phyloP scores from a whole-genome alignment of 2,329 filamentous ascomycete genomes.

The Calonectria ilicicola region DNA sequence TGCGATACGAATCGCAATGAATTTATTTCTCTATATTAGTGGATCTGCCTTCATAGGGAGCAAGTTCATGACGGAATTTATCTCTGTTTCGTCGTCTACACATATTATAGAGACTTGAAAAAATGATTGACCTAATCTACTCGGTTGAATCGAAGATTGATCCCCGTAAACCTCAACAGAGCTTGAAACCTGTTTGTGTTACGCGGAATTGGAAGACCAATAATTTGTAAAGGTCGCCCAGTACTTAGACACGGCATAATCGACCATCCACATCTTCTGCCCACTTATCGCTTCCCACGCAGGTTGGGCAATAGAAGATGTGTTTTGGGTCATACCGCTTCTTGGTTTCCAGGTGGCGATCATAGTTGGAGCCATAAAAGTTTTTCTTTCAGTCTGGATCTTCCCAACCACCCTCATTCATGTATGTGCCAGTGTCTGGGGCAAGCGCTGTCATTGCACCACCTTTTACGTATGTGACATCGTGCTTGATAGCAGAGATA shows the following conservation, averaged over 20 bases:
- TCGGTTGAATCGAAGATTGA: too few relatives aligned
- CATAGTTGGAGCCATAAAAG: conserved; percentile 47
- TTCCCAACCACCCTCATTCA: conserved; percentile 48
- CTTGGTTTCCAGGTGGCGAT: conserved; percentile 43
- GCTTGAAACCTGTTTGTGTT: too few relatives aligned
- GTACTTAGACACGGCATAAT: conserved; percentile 13
- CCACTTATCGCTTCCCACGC: conserved; percentile 24
- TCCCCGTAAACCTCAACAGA: too few relatives aligned
- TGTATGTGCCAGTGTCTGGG: conserved; percentile 42
- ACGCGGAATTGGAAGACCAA: too few relatives aligned
- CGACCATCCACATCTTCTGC: conserved; percentile 18
- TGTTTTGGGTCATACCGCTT: conserved; percentile 45
- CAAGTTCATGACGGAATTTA: too few relatives aligned
- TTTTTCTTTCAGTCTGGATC: conserved; percentile 41
- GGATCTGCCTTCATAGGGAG: too few relatives aligned
- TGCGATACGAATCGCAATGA: too few relatives aligned
- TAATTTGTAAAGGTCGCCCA: too few relatives aligned
- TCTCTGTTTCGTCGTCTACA: too few relatives aligned
- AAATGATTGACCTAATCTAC: too few relatives aligned
- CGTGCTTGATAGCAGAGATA: background rate
- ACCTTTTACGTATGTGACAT: background rate
- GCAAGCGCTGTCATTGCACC: background rate
- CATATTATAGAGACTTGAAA: too few relatives aligned
- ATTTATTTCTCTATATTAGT: too few relatives aligned
- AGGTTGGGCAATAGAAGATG: conserved; percentile 39